A percentile compares a stretch with the other conserved stretches of the same genome.
These are phyloP conservation scores for Hygrocybe coccinea DNA, from an alignment of 768 basidiomycete species.

Conservation along the genomic window DNA sequence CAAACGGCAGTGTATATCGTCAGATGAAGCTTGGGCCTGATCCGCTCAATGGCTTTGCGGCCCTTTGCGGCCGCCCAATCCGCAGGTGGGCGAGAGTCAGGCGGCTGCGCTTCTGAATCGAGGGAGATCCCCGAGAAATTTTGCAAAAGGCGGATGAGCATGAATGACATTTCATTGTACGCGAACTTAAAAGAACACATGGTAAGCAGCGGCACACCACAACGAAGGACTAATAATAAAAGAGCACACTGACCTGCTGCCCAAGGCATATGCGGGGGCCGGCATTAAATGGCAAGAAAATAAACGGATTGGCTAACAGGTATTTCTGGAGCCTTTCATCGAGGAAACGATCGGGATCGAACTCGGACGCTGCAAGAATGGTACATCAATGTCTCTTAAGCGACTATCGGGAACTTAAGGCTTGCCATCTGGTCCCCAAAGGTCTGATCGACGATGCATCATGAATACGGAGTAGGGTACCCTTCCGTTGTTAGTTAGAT, in stretches of 20 bases:
- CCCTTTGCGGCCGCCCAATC: slow-evolving; percentile 44
- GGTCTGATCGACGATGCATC: slow-evolving; percentile 61
- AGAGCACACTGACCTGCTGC: slow-evolving; percentile 43
- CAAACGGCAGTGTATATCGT: slow-evolving; percentile 50
- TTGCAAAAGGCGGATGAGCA: slow-evolving; percentile 60
- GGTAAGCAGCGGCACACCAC: neutral
- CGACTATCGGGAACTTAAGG: neutral
- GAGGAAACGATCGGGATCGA: slow-evolving; percentile 69
- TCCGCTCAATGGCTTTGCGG: slow-evolving; percentile 45
- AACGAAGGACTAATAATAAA: neutral
- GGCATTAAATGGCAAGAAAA: slow-evolving; percentile 66
- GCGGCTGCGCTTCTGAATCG: slow-evolving; percentile 42
- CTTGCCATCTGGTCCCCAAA: slow-evolving; percentile 70
- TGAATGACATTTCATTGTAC: slow-evolving; percentile 57
- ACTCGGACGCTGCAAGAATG: slow-evolving; percentile 46
- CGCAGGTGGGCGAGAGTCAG: slow-evolving; percentile 41
- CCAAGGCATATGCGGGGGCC: slow-evolving; percentile 58
- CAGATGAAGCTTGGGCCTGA: slow-evolving; percentile 50
- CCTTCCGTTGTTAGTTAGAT: slow-evolving; percentile 10
- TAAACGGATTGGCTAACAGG: slow-evolving; percentile 58
- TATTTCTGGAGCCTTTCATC: slow-evolving; percentile 60
- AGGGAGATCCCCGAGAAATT: slow-evolving; percentile 47
- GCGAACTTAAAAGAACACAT: slow-evolving; percentile 37
- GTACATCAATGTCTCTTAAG: neutral
- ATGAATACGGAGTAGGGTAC: slow-evolving; percentile 52